Conservation (phyloP, 176 grass and related monocot species). For the Eremochloa ophiuroides region DNA sequence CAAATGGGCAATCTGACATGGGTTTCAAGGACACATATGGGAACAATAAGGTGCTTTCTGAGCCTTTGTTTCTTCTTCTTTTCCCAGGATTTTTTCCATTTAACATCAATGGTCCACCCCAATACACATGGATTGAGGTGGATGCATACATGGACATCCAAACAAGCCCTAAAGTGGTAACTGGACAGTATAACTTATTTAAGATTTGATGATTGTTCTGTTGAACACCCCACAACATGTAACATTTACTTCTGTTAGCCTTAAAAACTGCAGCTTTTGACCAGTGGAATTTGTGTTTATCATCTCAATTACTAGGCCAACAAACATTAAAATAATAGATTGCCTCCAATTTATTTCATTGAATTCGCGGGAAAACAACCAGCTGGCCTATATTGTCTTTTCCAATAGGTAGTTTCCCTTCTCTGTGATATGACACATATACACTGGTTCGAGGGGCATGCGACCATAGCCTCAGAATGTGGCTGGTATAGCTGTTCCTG, state of each 20-base stretch:
- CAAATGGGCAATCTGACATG: slow-evolving; percentile 52
- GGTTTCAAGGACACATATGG: slow-evolving; percentile 47
- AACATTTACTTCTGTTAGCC: neutral
- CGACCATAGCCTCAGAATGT: neutral
- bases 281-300: neutral
- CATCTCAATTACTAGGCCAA: neutral
- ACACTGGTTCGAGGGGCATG: neutral
- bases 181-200: neutral
- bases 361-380: neutral
- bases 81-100: slow-evolving; percentile 8
- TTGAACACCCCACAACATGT: neutral
- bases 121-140: too few relatives aligned
- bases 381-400: neutral
- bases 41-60: slow-evolving; percentile 61
- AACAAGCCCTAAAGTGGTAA: neutral
- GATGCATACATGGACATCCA: too few relatives aligned
- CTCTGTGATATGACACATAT: neutral
- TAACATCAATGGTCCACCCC: neutral
- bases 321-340: neutral
- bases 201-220: neutral
- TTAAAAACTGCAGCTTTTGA: neutral
- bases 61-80: slow-evolving; percentile 5
- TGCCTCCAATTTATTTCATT: neutral
- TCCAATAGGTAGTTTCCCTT: neutral
- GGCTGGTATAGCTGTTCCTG: neutral